Evolutionary conservation across 306 rosid species (phyloP).

Genomic region (Vigna mungo): DNA sequence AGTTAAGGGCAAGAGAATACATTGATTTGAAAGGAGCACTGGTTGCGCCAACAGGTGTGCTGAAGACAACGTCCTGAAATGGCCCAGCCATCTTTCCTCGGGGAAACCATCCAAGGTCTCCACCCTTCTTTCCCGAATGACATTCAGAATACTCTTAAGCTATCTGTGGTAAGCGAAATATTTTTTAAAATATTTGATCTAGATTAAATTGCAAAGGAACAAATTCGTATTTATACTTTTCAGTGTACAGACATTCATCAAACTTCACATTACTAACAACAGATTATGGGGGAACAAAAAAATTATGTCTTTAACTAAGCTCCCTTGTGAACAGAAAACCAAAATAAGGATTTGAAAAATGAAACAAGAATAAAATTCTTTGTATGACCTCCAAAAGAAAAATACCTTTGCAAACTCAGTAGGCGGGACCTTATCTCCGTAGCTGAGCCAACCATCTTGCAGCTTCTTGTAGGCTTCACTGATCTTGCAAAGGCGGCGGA

Average conservation of each 20-base stretch:
- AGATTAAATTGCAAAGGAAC: neutral
- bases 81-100: constrained; percentile 99
- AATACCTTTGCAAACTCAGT: constrained; percentile 93
- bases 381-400: constrained; percentile 18
- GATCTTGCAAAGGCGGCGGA: constrained; percentile 49
- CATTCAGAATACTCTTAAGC: constrained; percentile 96
- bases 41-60: constrained; percentile 79
- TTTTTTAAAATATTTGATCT: constrained; percentile 9
- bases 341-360: neutral
- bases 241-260: constrained; percentile 13
- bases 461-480: constrained; percentile 96
- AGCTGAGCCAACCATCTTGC: constrained; percentile 91
- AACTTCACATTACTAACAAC: constrained; percentile 2
- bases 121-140: constrained; percentile 98
- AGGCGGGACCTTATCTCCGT: constrained; percentile 95
- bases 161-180: constrained; percentile 53
- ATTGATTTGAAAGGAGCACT: constrained; percentile 95
- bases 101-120: constrained; percentile 99
- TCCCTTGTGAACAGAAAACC: neutral
- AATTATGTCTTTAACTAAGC: neutral
- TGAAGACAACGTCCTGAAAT: constrained; percentile 94
- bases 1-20: constrained; percentile 48
- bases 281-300: neutral
- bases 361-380: neutral
- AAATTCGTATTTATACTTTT: constrained; percentile 15